phyloP scores from a whole-genome alignment of 2,329 filamentous ascomycete species.

The Orbilia oligospora region DNA sequence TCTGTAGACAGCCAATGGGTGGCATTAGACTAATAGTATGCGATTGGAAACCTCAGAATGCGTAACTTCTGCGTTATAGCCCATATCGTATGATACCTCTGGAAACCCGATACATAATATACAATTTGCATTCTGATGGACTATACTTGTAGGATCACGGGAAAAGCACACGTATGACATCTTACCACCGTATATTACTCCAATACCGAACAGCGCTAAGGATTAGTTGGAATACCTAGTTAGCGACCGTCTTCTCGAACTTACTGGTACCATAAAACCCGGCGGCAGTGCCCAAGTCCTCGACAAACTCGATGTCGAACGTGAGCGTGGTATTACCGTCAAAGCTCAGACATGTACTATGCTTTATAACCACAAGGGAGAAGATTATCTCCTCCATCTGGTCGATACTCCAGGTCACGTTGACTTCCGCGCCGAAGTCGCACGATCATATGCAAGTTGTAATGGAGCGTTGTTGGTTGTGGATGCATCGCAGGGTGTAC shows the following conservation, averaged over 20 bases:
- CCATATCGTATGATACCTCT: slow-evolving; percentile 74
- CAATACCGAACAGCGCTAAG: slow-evolving; percentile 1
- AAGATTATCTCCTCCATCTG: slow-evolving; percentile 93
- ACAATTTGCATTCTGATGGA: slow-evolving; percentile 47
- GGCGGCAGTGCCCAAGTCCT: slow-evolving; percentile 94
- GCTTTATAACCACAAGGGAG: slow-evolving; percentile 87
- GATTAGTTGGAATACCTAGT: slow-evolving; percentile 67
- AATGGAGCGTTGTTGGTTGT: slow-evolving; percentile 92
- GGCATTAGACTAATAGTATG: slow-evolving; percentile 2
- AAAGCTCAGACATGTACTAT: slow-evolving; percentile 99
- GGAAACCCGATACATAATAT: slow-evolving; percentile 13
- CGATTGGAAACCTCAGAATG: slow-evolving; percentile 63
- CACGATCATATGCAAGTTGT: slow-evolving; percentile 94
- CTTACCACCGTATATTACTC: background rate
- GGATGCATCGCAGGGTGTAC: slow-evolving; percentile 87
- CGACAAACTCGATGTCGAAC: slow-evolving; percentile 96
- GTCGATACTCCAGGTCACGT: slow-evolving; percentile 98
- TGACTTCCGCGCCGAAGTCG: slow-evolving; percentile 96
- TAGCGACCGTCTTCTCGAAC: slow-evolving; percentile 89
- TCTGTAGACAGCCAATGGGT: background rate
- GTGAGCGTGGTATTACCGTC: slow-evolving; percentile 96
- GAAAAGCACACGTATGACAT: slow-evolving; percentile 79
- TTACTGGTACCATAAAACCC: slow-evolving; percentile 90
- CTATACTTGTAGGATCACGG: slow-evolving; percentile 79
- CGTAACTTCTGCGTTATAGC: slow-evolving; percentile 99